Evolutionary conservation across 192 early-diverging fungal species (phyloP).

Genomic region (Coemansia sp.): DNA sequence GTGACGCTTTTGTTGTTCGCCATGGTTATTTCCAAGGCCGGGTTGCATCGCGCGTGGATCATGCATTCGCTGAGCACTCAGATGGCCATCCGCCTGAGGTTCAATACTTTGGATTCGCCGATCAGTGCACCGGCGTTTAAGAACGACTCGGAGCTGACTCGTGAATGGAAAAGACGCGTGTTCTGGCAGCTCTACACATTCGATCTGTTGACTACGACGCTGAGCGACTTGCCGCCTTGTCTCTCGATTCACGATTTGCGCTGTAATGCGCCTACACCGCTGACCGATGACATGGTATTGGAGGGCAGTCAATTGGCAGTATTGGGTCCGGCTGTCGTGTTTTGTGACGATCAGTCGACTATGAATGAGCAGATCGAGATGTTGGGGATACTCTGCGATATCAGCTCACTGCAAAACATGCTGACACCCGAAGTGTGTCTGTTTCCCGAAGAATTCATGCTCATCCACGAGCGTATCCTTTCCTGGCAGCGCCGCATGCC

Average conservation of each 20-base stretch:
- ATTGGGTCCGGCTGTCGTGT: slow-evolving; percentile 44
- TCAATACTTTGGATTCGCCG: slow-evolving; percentile 52
- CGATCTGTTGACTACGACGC: slow-evolving; percentile 39
- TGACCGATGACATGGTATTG: slow-evolving; percentile 1
- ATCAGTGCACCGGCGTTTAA: slow-evolving; percentile 32
- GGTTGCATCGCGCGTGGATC: slow-evolving; percentile 53
- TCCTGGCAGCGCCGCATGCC: slow-evolving; percentile 37
- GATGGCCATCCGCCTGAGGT: slow-evolving; percentile 53
- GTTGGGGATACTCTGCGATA: slow-evolving; percentile 42
- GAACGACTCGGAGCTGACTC: slow-evolving; percentile 26
- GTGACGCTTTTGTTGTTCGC: slow-evolving; percentile 48
- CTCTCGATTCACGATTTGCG: slow-evolving; percentile 36
- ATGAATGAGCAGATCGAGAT: slow-evolving; percentile 37
- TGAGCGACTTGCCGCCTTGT: slow-evolving; percentile 43
- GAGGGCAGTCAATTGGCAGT: not conserved
- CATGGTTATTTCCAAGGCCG: slow-evolving; percentile 42
- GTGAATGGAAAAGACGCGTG: slow-evolving; percentile 56
- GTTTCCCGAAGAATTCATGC: slow-evolving; percentile 31
- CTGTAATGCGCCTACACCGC: slow-evolving; percentile 32
- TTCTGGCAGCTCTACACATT: slow-evolving; percentile 56
- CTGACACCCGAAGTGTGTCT: slow-evolving; percentile 33
- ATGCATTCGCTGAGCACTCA: slow-evolving; percentile 54
- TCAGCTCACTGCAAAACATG: slow-evolving; percentile 30
- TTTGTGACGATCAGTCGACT: slow-evolving; percentile 41
- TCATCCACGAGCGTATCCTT: slow-evolving; percentile 18